Evolutionary conservation across 2,329 filamentous ascomycete genomes (phyloP), one percentile per base, ranked within the genome.

Genomic region (Chrysoporthe deuterocubensis): DNA sequence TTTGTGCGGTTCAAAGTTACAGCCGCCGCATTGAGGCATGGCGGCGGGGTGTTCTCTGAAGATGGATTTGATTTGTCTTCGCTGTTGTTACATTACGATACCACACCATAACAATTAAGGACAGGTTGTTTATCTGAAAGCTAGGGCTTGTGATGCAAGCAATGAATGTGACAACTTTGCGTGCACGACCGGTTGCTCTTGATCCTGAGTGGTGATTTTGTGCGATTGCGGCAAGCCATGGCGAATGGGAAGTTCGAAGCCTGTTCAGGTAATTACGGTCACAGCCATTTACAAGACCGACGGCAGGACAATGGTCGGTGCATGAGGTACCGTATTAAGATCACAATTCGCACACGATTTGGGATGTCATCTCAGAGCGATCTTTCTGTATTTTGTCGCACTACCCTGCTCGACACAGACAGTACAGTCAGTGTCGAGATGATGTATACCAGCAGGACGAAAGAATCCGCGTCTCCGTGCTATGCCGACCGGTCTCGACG

Each of bases 321-420:
- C 37, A 40, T 40, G 37, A 9, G 37, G 37, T 9, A 9, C 37
- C 37, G 37, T 9, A 40, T 40, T 9, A 40, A 40, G 6, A 43
- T 58, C 59, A 42, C 40, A 64, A 26, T 11, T 9, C 40, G 11
- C 2, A 21, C 50, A 44, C 7, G 26, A 32, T 37, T 7, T 37
- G 4, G 11, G 50, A 8, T 21, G 48, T 13, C 21, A 44, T 18
- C 40, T 65, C 32, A 60, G 54, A 37, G 60, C 6, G 26, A 43
- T 26, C 50, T 21, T 60, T 61, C 43, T 44, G 3, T 57, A 7
- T 50, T n/a, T 4, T 5, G 14, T 1, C 67, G 57, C 67, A 42
- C 67, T 69, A 69, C 65, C 62, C 50, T 62, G 56, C 43, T 60
- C 63, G 67, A 69, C 61, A 60, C 21, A 11, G 50, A 57, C 40